Evolutionary conservation across 1,284 basidiomycete species (phyloP), one percentile per base, ranked within the genome.

Genomic region (Xanthoconium separans): DNA sequence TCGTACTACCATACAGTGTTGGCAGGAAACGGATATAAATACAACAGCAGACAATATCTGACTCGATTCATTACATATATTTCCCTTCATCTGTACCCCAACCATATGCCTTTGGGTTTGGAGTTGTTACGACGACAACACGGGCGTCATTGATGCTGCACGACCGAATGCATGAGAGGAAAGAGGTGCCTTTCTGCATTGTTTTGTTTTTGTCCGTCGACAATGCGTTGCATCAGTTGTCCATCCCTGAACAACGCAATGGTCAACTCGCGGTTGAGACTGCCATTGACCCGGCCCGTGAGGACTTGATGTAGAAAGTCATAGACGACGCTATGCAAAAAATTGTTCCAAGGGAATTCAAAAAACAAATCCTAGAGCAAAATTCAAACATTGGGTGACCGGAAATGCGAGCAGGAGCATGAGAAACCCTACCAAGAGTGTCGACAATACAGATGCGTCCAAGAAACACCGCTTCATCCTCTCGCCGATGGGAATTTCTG

Each of bases 321-420:
- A 69, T 99, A 99, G n/a, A 98, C 94, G 15, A 96, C 90, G 64
- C 94, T 95, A 70, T 99, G 97, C 41, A 99, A 75, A 70, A 99
- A 98, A 69, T 99, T 98, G 76, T 99, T 98, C 89, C 93, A 95
- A 0, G 95, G 94, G 65, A 90, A 97, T 57, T 92, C 86, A 70
- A 98, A 98, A 77, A 99, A 98, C 39, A 98, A 77, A 63, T 95
- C 89, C 90, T 93, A 43, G 13, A 30, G 10, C 20, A 30, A 20
- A 41, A 20, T 20, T 40, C 22, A 20, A 40, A 40, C 34, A 51
- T 41, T 36, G n/a, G 47, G 48, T 12, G 27, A 13, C 29, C 53
- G 31, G n/a, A 50, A 43, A 18, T 47, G 15, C 37, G 29, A n/a
- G n/a, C n/a, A 27, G 27, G 27, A 6, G 48, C 44, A 34, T 55